A percentile compares a stretch with the other conserved stretches of the same genome.
Conservation (phyloP, 257 asterid species). For the Nicotiana paniculata region DNA sequence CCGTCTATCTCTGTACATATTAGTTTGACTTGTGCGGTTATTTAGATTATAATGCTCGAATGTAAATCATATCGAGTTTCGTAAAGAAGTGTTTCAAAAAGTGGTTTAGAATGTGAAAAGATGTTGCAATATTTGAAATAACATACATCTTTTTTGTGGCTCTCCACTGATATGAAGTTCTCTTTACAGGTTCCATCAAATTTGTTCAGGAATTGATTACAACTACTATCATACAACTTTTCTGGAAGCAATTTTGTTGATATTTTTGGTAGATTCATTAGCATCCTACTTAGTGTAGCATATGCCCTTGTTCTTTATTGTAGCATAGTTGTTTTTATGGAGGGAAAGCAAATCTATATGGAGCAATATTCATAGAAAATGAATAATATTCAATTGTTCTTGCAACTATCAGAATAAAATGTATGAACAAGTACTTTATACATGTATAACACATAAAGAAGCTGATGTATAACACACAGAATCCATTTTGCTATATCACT, state of each 20-base stretch:
- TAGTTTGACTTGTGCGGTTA: background rate
- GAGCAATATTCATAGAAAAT: background rate
- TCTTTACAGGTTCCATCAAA: slow-evolving; percentile 65
- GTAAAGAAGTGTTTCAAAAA: background rate
- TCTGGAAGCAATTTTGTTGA: background rate
- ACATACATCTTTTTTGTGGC: background rate
- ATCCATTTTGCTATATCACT: background rate
- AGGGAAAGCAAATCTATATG: background rate
- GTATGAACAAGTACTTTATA: background rate
- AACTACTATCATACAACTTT: background rate
- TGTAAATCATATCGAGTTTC: background rate
- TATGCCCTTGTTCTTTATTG: background rate
- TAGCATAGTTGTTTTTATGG: background rate
- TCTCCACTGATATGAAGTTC: background rate
- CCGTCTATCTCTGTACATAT: background rate
- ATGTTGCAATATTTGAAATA: background rate
- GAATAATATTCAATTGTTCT: background rate
- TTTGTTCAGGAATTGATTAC: slow-evolving; percentile 54
- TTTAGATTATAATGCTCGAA: background rate
- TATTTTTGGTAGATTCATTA: background rate
- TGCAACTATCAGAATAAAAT: background rate
- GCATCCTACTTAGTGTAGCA: background rate
- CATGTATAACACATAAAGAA: background rate
- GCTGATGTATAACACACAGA: background rate
- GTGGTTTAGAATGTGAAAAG: background rate